phyloP scores from a whole-genome alignment of 2,329 filamentous ascomycete genomes.

The Pseudogymnoascus sp. region DNA sequence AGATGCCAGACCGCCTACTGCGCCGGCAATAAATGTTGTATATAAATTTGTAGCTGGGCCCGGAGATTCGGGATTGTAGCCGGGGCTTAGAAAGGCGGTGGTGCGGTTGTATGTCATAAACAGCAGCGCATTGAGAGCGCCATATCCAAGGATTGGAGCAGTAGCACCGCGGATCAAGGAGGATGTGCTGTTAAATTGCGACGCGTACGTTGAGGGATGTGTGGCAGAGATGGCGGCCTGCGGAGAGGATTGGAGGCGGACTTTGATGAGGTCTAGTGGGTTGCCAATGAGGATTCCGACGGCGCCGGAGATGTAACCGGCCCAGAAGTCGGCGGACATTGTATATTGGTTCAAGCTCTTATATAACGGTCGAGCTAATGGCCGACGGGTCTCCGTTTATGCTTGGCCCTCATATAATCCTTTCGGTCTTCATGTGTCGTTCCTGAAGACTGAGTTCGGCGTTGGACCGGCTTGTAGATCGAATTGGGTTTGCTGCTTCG shows the following conservation, averaged over 20 bases:
- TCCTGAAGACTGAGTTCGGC: neutral
- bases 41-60: constrained; percentile 42
- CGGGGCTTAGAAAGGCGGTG: constrained; percentile 50
- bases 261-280: constrained; percentile 72
- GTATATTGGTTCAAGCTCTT: neutral
- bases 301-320: constrained; percentile 81
- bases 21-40: constrained; percentile 72
- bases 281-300: constrained; percentile 84
- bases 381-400: neutral
- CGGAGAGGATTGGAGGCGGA: constrained; percentile 56
- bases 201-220: constrained; percentile 21
- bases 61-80: constrained; percentile 23
- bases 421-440: neutral
- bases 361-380: neutral
- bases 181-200: constrained; percentile 31
- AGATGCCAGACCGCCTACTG: constrained; percentile 71
- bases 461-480: neutral
- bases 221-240: constrained; percentile 16
- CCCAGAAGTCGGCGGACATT: constrained; percentile 72
- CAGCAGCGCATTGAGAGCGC: constrained; percentile 80
- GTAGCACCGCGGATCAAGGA: constrained; percentile 58
- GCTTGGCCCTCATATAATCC: neutral
- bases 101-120: constrained; percentile 87
- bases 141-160: constrained; percentile 81
- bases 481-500: neutral